phyloP scores from a whole-genome alignment of 768 basidiomycete species.

The Tylopilus subfusipes region DNA sequence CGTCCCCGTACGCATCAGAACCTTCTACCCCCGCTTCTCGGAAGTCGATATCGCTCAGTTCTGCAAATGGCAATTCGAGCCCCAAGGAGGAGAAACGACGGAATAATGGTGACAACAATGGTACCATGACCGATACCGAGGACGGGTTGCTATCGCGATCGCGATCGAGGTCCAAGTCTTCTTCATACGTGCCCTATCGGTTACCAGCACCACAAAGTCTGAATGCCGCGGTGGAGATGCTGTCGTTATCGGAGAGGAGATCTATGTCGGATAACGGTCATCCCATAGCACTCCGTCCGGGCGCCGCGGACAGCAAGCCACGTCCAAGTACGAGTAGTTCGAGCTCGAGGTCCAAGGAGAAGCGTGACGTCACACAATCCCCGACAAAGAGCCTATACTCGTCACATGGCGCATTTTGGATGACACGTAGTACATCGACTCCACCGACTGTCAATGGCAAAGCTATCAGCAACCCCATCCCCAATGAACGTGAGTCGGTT shows the following conservation, averaged over 20 bases:
- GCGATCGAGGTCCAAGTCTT: slow-evolving; percentile 50
- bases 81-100: slow-evolving; percentile 35
- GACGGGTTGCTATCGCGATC: slow-evolving; percentile 45
- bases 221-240: slow-evolving; percentile 66
- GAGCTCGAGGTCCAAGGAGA: slow-evolving; percentile 27
- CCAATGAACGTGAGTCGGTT: slow-evolving; percentile 56
- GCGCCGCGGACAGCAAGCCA: slow-evolving; percentile 23
- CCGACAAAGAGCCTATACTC: slow-evolving; percentile 45
- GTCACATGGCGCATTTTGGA: slow-evolving; percentile 32
- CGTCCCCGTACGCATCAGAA: slow-evolving; percentile 67
- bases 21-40: slow-evolving; percentile 55
- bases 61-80: slow-evolving; percentile 33
- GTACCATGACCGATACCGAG: slow-evolving; percentile 27
- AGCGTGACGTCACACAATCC: slow-evolving; percentile 38
- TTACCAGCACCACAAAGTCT: slow-evolving; percentile 66
- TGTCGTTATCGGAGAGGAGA: slow-evolving; percentile 36
- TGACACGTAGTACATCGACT: slow-evolving; percentile 34
- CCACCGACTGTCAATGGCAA: slow-evolving; percentile 54
- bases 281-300: slow-evolving; percentile 16
- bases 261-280: slow-evolving; percentile 29
- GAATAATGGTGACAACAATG: slow-evolving; percentile 24
- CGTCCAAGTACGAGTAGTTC: slow-evolving; percentile 33
- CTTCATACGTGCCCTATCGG: slow-evolving; percentile 51
- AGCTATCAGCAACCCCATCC: slow-evolving; percentile 64
- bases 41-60: slow-evolving; percentile 36